Base-by-base conservation (phyloP, 139 green algal genomes). In the Ostreobium quekettii region DNA sequence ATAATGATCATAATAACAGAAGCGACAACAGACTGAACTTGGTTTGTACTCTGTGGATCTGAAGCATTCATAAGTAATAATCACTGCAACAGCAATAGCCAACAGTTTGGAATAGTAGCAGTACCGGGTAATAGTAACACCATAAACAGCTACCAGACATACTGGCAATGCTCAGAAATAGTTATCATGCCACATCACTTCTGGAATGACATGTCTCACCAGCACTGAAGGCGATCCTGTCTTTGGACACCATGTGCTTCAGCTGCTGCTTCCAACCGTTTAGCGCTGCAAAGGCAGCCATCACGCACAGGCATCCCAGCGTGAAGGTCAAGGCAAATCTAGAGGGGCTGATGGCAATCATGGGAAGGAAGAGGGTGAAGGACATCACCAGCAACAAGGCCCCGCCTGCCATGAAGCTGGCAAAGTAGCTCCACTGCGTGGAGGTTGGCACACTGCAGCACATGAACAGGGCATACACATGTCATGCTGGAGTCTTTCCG, bases 251-350 rank as follows among this genome's bases (percentile, higher is more conserved):
- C 88, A 98, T 95, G 75, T 96, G 89, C 7, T 72, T 49, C 35
- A 95, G 62, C 77, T 97, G 91, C 47, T 74, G 38, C 56, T 86
- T 83, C 78, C 81, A 93, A 6, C 93, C 93, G 7, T 79, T 76
- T 24, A 97, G 78, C 33, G 82, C 78, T 26, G 87, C 78, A 64
- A 97, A 89, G 1, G 79, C 85, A 5, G 70, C 74, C 73, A 98
- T 85, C 38, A 93, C 74, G 29, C 87, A 66, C 0, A 85, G 64
- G 36, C 87, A 96, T 1, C 91, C 91, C 0, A 97, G 64, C 22
- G 78, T 89, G 76, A 97, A 97, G 64, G 74, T 90, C 7, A 96
- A 71, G 1, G 92, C 93, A 80, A 97, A 98, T 75, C 95, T 98
- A 29, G 90, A 86, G n/a, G 93, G 93, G 0, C 83, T 72, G 8